A percentile compares a stretch with the other conserved stretches of the same genome.
Conservation (phyloP, 345 rosid species). For the Euphorbia pulcherrima region DNA sequence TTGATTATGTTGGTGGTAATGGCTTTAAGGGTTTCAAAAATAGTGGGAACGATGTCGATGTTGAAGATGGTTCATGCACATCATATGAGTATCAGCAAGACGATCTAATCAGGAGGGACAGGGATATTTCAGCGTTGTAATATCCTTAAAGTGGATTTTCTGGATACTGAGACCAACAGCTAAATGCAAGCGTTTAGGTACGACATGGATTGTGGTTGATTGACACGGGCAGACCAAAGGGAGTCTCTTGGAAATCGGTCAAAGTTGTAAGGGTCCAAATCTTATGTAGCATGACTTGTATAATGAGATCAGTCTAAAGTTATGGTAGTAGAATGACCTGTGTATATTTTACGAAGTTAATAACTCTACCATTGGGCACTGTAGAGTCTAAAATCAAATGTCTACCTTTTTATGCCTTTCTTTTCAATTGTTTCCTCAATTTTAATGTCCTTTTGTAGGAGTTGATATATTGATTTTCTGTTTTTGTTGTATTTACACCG, state of each 20-base stretch:
- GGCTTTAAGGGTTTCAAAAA: slow-evolving; percentile 14
- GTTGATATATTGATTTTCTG: neutral
- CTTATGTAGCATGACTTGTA: slow-evolving; percentile 1
- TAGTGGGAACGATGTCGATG: slow-evolving; percentile 18
- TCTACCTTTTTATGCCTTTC: neutral
- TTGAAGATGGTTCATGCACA: slow-evolving; percentile 37
- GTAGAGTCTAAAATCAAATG: slow-evolving; percentile 1
- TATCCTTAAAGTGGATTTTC: slow-evolving; percentile 1
- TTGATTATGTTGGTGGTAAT: slow-evolving; percentile 5
- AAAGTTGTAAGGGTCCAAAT: neutral
- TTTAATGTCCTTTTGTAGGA: neutral
- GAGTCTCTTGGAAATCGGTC: slow-evolving; percentile 3
- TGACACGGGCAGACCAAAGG: slow-evolving; percentile 15
- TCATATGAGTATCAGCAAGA: slow-evolving; percentile 30
- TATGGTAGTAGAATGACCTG: neutral
- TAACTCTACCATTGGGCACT: slow-evolving; percentile 6
- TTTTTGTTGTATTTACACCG: neutral
- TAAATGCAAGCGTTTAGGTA: neutral
- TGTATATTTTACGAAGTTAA: neutral
- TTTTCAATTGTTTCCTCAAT: neutral
- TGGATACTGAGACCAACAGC: neutral
- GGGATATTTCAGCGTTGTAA: neutral
- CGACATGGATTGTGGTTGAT: neutral
- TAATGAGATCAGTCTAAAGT: slow-evolving; percentile 11
- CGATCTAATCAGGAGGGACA: slow-evolving; percentile 20